Base-by-base conservation (phyloP, 345 rosid genomes). In the Populus euphratica region DNA sequence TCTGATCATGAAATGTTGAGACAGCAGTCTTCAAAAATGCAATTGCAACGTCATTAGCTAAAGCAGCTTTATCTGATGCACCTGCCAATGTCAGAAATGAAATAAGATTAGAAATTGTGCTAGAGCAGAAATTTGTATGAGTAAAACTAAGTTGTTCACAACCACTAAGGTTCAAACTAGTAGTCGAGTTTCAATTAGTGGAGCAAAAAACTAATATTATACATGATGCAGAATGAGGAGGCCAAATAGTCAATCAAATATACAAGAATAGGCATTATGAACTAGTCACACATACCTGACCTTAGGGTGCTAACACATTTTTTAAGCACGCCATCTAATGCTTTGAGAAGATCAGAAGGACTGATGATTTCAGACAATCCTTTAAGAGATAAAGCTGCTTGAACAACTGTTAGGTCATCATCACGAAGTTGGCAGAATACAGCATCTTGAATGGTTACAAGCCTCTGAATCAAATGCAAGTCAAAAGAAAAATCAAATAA, bases 401-500 rank as follows among this genome's bases (percentile, higher is more conserved):
- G 84, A 81, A 96, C 93, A 69, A 96, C 91, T 72, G 90, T 84
- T 70, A 96, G 83, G 83, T 96, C 99, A 82, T 88, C 89, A 85
- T 96, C 98, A 67, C 77, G 82, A 78, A 96, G 91, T 80, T 91
- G 97, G 85, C 86, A 83, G 77, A 91, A 70, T 71, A 96, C 76
- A 35, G 88, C 91, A 85, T 91, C 95, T 81, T 84, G 88, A 85
- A 96, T 80, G 31, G 85, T 83, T 73, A 82, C 85, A 77, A 92
- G 83, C 76, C 85, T 89, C 99, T 96, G 92, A 87, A 81, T 17
- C 69, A 52, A 63, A 75, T 33, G 61, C 56, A 33, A 74, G 29
- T n/a, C 39, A 71, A 62, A 54, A 21, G 38, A 39, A 61, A 68
- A 50, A 38, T 12, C 62, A 76, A 33, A 56, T 35, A 3, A n/a